Evolutionary conservation across 306 rosid genomes (phyloP).

Genomic region (Prosopis cineraria): DNA sequence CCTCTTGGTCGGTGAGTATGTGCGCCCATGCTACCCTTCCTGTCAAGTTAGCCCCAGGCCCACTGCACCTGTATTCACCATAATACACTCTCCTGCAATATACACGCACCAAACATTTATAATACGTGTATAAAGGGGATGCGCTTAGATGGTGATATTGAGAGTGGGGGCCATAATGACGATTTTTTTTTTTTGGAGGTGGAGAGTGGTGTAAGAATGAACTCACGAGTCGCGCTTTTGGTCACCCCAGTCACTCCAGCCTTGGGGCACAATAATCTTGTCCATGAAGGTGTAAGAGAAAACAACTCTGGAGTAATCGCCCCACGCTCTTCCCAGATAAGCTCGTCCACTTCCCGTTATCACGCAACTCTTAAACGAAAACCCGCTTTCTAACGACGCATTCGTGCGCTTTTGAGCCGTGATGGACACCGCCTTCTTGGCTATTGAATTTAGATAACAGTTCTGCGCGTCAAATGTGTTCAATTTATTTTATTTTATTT

Average conservation of each 20-base stretch:
- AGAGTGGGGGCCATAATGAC: neutral
- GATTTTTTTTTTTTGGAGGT: no score
- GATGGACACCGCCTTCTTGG: constrained; percentile 61
- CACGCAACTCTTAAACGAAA: constrained; percentile 59
- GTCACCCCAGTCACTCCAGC: constrained; percentile 80
- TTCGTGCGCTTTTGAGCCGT: constrained; percentile 71
- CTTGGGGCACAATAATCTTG: constrained; percentile 55
- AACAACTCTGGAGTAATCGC: constrained; percentile 74
- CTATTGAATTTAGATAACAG: constrained; percentile 56
- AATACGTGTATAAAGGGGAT: no score
- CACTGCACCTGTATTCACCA: constrained; percentile 81
- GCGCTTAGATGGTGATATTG: no score
- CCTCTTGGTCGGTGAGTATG: constrained; percentile 60
- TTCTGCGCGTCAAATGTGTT: constrained; percentile 47
- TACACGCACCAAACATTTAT: no score
- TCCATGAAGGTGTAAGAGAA: constrained; percentile 77
- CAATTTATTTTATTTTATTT: no score
- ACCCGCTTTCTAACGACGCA: constrained; percentile 66
- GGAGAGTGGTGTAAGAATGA: neutral
- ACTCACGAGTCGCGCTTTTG: constrained; percentile 63
- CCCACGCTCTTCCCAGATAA: constrained; percentile 88
- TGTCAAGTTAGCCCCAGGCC: constrained; percentile 65
- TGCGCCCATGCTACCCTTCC: constrained; percentile 70
- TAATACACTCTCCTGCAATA: constrained; percentile 59
- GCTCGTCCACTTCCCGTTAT: constrained; percentile 61